A percentile compares a stretch with the other conserved stretches of the same genome.
These are phyloP conservation scores for Candida buenavistaensis DNA, from an alignment of 1,139 yeast genomes.

Conservation along the genomic window DNA sequence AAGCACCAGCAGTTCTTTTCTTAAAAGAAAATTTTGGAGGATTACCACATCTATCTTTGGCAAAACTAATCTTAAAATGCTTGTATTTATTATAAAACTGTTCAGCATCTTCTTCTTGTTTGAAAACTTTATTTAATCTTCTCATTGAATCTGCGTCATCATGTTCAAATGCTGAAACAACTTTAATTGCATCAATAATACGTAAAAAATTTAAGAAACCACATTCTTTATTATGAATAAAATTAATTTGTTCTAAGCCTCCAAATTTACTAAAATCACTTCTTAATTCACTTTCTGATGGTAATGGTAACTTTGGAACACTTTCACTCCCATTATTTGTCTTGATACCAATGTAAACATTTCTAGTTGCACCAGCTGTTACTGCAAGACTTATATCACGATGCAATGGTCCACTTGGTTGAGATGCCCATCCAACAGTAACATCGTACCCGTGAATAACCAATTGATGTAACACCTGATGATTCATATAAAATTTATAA, in stretches of 20 bases:
- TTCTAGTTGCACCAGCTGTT: conserved; percentile 50
- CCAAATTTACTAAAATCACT: conserved; percentile 42
- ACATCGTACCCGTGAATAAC: conserved; percentile 48
- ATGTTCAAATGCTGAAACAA: conserved; percentile 35
- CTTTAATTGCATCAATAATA: conserved; percentile 38
- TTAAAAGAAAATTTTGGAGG: conserved; percentile 46
- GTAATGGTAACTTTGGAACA: conserved; percentile 25
- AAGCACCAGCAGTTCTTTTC: conserved; percentile 21
- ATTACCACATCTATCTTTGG: conserved; percentile 50
- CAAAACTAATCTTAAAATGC: conserved; percentile 44
- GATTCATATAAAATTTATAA: conserved; percentile 41
- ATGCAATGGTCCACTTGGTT: conserved; percentile 41
- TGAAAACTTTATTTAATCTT: conserved; percentile 11
- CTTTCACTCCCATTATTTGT: conserved; percentile 22
- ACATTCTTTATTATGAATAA: conserved; percentile 46
- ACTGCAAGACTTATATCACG: conserved; percentile 45
- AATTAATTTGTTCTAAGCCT: conserved; percentile 47
- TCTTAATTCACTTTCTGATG: conserved; percentile 44
- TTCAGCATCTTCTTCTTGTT: conserved; percentile 24
- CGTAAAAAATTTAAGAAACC: conserved; percentile 47
- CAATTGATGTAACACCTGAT: conserved; percentile 47
- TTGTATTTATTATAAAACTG: conserved; percentile 41
- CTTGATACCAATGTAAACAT: conserved; percentile 46
- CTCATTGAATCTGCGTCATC: conserved; percentile 15
- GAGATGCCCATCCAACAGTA: conserved; percentile 49